Base-by-base conservation (phyloP, 768 basidiomycete species). In the Termitomyces sp. region DNA sequence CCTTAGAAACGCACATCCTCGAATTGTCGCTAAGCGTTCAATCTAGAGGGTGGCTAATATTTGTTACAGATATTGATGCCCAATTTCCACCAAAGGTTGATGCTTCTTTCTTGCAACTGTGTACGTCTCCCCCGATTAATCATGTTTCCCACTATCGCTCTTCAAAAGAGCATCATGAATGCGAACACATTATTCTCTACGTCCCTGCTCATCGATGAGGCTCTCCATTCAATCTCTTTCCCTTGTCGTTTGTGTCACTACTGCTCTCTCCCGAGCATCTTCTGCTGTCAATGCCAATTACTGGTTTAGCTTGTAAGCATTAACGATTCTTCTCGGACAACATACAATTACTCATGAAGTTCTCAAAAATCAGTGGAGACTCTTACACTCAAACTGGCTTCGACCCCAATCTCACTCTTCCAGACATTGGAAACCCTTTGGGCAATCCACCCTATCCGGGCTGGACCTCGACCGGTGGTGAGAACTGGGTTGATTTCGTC, bases 381-480 rank as follows among this genome's bases (percentile, higher is more conserved):
- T 83, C 82, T 2, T 84, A 83, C 69, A 79, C 81, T 2, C 78
- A 81, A 65, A 85, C 82, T 0, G 79, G 77, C n/a, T 84, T 84
- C 66, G 63, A 66, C 41, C 55, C 72, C 54, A 69, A 63, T 42
- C 69, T 72, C 31, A 70, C 71, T 22, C 69, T 77, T 7, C 80
- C 82, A 2, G 59, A 73, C 22, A 42, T 65, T 13, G 76, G 74
- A 0, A 84, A 83, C 65, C 76, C 79, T 5, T 69, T 83, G 41
- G 81, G 80, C 1, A 83, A 81, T 64, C 81, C 80, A 3, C 70
- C 76, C 2, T 83, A 79, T 66, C 82, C 82, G 2, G 81, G 81
- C 13, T 79, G 63, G 62, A 83, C 79, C 2, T 77, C 78, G 0
- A 79, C 78, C 20, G 81, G 82, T 4, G 83, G 83, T 8, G 72